phyloP scores from a whole-genome alignment of 2,329 filamentous ascomycete genomes.

The Aureobasidium sp. region DNA sequence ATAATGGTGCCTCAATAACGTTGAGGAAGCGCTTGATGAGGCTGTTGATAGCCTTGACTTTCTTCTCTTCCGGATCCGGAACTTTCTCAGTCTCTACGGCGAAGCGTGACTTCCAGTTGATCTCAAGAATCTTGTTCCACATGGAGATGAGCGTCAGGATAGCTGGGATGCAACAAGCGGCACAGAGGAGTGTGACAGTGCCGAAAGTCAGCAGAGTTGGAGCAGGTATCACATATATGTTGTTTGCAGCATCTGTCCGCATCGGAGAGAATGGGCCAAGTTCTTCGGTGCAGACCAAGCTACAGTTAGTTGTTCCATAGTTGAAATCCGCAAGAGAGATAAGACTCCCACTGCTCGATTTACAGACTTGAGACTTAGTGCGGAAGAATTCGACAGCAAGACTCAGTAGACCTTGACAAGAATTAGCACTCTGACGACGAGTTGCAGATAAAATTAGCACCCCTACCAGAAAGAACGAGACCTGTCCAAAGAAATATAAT shows the following conservation, averaged over 20 bases:
- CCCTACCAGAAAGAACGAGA: slow-evolving; percentile 51
- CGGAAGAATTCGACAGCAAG: slow-evolving; percentile 60
- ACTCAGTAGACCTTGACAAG: slow-evolving; percentile 48
- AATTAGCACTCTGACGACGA: not conserved
- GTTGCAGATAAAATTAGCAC: not conserved
- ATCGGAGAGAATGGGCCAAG: slow-evolving; percentile 49
- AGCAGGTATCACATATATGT: slow-evolving; percentile 57
- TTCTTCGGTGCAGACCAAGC: slow-evolving; percentile 40
- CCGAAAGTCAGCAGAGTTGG: slow-evolving; percentile 52
- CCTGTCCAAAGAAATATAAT: slow-evolving; percentile 61
- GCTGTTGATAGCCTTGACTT: slow-evolving; percentile 39
- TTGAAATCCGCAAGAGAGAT: not conserved
- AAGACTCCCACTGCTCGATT: slow-evolving; percentile 31
- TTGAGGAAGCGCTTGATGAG: slow-evolving; percentile 31
- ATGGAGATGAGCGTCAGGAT: slow-evolving; percentile 55
- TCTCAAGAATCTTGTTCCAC: slow-evolving; percentile 57
- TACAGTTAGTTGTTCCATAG: slow-evolving; percentile 33
- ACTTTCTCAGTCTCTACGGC: slow-evolving; percentile 26
- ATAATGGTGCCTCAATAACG: slow-evolving; percentile 51
- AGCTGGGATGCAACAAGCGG: slow-evolving; percentile 58
- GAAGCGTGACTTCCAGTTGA: slow-evolving; percentile 50
- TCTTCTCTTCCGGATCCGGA: slow-evolving; percentile 15
- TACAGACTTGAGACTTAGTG: slow-evolving; percentile 39
- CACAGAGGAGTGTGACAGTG: slow-evolving; percentile 53
- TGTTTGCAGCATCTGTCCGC: slow-evolving; percentile 48